Percentiles rank a stretch among this genome's conserved stretches.
These are phyloP conservation scores for Astrothelium macrocarpum DNA, from an alignment of 495 filamentous ascomycete species.

Conservation along the genomic window DNA sequence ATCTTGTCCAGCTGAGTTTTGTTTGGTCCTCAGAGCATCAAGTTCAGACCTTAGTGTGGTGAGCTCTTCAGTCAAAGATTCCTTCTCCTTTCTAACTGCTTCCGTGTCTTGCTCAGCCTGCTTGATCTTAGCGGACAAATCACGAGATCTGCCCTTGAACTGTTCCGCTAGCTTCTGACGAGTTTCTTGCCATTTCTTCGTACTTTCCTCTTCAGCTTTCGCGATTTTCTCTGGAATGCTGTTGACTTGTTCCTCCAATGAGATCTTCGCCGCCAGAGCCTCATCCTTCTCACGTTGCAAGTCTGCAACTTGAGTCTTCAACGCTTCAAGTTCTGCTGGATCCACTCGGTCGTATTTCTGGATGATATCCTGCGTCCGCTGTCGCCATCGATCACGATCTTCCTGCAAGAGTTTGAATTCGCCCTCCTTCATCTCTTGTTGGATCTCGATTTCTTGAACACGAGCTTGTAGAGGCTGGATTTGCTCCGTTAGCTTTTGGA, in stretches of 20 bases:
- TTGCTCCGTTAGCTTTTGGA: conserved; percentile 62
- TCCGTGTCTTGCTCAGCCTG: conserved; percentile 41
- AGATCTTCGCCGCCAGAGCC: conserved; percentile 46
- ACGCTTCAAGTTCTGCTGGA: conserved; percentile 75
- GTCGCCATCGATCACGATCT: conserved; percentile 84
- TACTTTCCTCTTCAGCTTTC: conserved; percentile 38
- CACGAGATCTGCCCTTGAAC: conserved; percentile 49
- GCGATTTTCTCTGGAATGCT: conserved; percentile 44
- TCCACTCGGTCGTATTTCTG: conserved; percentile 94
- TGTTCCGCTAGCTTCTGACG: conserved; percentile 48
- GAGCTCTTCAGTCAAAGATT: conserved; percentile 17
- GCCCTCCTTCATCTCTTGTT: conserved; percentile 67
- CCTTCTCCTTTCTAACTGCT: conserved; percentile 40
- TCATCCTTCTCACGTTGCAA: conserved; percentile 66
- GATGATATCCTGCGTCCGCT: conserved; percentile 85
- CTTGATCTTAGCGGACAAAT: conserved; percentile 41
- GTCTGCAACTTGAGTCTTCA: conserved; percentile 58
- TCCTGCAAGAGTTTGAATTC: conserved; percentile 78
- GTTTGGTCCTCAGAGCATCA: conserved; percentile 12
- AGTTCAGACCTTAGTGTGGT: conserved; percentile 28
- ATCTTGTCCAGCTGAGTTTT: conserved; percentile 35
- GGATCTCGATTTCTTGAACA: conserved; percentile 68
- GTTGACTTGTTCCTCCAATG: conserved; percentile 48
- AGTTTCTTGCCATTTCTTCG: conserved; percentile 28
- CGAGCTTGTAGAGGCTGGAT: conserved; percentile 74